Percentiles rank a stretch among this genome's conserved stretches.
These are phyloP conservation scores for Pseudonectria buxi DNA, from an alignment of 2,329 filamentous ascomycete genomes.

Conservation along the genomic window DNA sequence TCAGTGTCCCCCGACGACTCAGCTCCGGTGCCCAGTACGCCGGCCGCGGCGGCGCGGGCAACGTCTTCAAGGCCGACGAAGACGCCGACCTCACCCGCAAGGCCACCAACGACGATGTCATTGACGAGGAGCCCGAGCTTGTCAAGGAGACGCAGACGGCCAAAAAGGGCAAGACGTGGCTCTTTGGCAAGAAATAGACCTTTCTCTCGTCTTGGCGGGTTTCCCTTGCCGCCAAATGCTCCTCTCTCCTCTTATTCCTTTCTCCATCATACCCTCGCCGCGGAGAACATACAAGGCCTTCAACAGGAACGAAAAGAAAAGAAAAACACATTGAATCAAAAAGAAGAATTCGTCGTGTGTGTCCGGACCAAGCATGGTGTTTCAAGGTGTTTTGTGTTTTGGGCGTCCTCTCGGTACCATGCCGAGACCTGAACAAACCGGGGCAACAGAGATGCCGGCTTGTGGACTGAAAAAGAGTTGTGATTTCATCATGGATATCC, in stretches of 20 bases:
- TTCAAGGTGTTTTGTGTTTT: constrained; percentile 10
- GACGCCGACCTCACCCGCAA: constrained; percentile 23
- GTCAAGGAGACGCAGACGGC: constrained; percentile 20
- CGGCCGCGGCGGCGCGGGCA: constrained; percentile 71
- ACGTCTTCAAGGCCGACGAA: constrained; percentile 50
- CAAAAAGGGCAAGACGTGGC: constrained; percentile 42
- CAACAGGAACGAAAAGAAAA: too few species aligned
- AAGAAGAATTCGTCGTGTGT: background rate
- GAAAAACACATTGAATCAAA: too few species aligned
- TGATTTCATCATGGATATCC: too few species aligned
- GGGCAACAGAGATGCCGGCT: background rate
- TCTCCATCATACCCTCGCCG: background rate
- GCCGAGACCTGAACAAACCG: background rate
- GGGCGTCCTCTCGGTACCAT: too few species aligned
- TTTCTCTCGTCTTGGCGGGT: background rate
- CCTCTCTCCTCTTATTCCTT: background rate
- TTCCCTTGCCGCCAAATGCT: background rate
- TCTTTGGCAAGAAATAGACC: constrained; percentile 40
- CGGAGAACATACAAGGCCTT: too few species aligned
- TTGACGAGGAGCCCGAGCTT: constrained; percentile 24
- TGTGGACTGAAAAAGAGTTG: too few species aligned
- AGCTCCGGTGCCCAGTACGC: constrained; percentile 57
- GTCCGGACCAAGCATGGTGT: constrained; percentile 15
- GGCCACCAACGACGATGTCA: constrained; percentile 25
- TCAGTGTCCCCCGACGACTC: constrained; percentile 47